Conservation (phyloP, 2,329 filamentous ascomycete species). For the Cladophialophora exuberans region DNA sequence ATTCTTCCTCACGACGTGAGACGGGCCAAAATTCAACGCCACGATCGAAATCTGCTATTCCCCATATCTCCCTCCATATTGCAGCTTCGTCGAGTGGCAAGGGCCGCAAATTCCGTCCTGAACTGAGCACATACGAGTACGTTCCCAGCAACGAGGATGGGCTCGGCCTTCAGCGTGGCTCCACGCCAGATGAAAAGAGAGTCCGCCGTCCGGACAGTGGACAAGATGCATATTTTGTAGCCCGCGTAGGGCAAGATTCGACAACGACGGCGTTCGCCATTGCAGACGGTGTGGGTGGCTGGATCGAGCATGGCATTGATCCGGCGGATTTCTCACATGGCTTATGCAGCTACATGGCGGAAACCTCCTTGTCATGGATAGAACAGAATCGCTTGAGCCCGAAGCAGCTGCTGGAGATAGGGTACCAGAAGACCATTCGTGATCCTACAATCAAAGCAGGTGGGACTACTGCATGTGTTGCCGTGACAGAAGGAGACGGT, state of each 20-base stretch:
- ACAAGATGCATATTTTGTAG: constrained; percentile 95
- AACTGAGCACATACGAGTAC: constrained; percentile 73
- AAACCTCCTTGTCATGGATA: constrained; percentile 65
- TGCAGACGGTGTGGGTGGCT: constrained; percentile 93
- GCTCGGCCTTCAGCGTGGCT: constrained; percentile 41
- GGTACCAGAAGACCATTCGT: constrained; percentile 78
- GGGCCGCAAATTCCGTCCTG: constrained; percentile 67
- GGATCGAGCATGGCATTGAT: constrained; percentile 89
- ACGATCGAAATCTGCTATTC: constrained; percentile 33
- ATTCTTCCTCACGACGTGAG: constrained; percentile 20
- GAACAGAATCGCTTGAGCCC: constrained; percentile 54
- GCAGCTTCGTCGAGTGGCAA: constrained; percentile 78
- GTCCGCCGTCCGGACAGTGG: constrained; percentile 74
- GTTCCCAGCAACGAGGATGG: constrained; percentile 53
- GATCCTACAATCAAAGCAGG: constrained; percentile 77
- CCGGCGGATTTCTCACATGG: constrained; percentile 94
- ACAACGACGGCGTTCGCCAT: constrained; percentile 81
- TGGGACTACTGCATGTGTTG: constrained; percentile 91
- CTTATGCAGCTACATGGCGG: constrained; percentile 90
- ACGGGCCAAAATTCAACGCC: neutral
- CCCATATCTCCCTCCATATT: constrained; percentile 66
- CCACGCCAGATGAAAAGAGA: constrained; percentile 59
- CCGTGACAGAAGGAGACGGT: constrained; percentile 72
- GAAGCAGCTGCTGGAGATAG: constrained; percentile 74
- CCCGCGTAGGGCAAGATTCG: constrained; percentile 72